A percentile compares a stretch with the other conserved stretches of the same genome.
phyloP scores from a whole-genome alignment of 148 eudicot species.

The Linanthus parryae region DNA sequence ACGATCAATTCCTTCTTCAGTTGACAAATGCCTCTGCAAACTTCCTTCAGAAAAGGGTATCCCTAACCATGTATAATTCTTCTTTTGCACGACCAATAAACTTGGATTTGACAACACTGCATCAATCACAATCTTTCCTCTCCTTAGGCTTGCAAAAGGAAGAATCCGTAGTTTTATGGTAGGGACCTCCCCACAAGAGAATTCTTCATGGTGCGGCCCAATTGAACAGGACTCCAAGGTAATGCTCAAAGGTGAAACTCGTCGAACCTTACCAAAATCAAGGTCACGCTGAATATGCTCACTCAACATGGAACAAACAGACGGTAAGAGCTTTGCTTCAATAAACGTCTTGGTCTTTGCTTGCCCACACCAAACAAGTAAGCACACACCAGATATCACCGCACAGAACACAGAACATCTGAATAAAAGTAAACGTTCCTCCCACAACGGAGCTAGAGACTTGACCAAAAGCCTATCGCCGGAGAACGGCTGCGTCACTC shows the following conservation, averaged over 20 bases:
- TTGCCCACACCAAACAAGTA: conserved; percentile 83
- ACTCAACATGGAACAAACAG: conserved; percentile 71
- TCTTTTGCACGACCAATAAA: conserved; percentile 79
- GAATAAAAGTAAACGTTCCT: conserved; percentile 73
- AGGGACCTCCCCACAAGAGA: conserved; percentile 92
- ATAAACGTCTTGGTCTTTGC: conserved; percentile 67
- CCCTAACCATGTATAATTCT: conserved; percentile 91
- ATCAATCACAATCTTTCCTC: conserved; percentile 89
- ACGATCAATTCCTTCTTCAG: conserved; percentile 90
- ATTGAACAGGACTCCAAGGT: conserved; percentile 87
- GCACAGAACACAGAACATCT: conserved; percentile 78
- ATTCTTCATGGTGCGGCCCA: conserved; percentile 88
- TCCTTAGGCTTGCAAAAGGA: conserved; percentile 80
- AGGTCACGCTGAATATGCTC: conserved; percentile 76
- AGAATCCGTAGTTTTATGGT: conserved; percentile 65
- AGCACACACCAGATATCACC: conserved; percentile 82
- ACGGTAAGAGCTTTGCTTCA: conserved; percentile 74
- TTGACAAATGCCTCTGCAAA: conserved; percentile 61
- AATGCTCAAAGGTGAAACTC: conserved; percentile 85
- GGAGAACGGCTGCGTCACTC: conserved; percentile 52
- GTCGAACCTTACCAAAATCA: conserved; percentile 83
- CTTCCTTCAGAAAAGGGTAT: conserved; percentile 64
- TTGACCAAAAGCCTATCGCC: conserved; percentile 48
- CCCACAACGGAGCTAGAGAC: conserved; percentile 65
- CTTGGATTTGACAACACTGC: conserved; percentile 84